Conservation (phyloP, 2,329 filamentous ascomycete species). For the Aspergillus aculeatinus region DNA sequence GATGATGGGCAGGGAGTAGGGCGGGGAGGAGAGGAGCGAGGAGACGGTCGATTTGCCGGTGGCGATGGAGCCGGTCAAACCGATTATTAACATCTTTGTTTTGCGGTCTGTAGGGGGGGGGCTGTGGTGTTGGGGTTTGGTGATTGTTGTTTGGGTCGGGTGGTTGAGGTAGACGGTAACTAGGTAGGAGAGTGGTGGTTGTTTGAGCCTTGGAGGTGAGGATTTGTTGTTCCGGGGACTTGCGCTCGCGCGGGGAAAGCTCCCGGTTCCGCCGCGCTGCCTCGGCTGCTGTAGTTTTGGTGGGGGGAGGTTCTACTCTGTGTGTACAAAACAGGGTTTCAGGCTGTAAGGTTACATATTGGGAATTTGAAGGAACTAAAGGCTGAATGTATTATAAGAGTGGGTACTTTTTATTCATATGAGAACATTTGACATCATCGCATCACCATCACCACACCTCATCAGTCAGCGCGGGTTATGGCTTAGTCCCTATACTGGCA, state of each 20-base stretch:
- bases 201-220: background rate
- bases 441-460: background rate
- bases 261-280: background rate
- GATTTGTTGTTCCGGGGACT: too few relatives aligned
- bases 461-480: background rate
- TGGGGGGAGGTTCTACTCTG: background rate
- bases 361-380: too few relatives aligned
- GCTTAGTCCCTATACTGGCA: background rate
- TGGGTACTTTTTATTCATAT: background rate
- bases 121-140: background rate
- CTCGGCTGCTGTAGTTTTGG: background rate
- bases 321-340: too few relatives aligned
- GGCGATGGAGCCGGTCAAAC: conserved; percentile 93
- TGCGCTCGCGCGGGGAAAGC: too few relatives aligned
- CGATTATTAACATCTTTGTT: conserved; percentile 79
- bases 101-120: background rate
- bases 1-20: conserved; percentile 84
- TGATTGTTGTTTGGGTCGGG: too few relatives aligned
- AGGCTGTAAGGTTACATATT: too few relatives aligned
- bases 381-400: background rate
- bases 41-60: conserved; percentile 98
- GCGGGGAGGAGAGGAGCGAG: conserved; percentile 71
- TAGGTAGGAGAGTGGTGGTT: background rate
- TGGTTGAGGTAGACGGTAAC: background rate
- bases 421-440: background rate